phyloP scores from a whole-genome alignment of 1,284 basidiomycete species.

The Tylopilus sp. region DNA sequence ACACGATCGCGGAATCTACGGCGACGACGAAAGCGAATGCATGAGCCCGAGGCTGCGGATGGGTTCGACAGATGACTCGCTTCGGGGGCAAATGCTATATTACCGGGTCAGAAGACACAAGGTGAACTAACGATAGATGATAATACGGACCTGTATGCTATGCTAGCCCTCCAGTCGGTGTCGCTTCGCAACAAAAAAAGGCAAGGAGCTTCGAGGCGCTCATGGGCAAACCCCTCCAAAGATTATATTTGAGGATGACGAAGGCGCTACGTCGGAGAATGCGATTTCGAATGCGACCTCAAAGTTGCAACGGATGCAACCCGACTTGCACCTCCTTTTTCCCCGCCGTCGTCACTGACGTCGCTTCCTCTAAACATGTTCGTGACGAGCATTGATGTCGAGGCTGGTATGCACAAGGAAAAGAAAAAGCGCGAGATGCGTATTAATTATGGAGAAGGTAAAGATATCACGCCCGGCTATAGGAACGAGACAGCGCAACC shows the following conservation, averaged over 20 bases:
- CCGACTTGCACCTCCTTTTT: no score
- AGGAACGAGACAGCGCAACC: neutral
- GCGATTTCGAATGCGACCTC: neutral
- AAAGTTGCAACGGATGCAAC: no score
- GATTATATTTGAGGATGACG: slow-evolving; percentile 64
- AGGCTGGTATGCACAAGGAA: slow-evolving; percentile 26
- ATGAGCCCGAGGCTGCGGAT: slow-evolving; percentile 39
- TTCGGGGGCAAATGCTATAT: slow-evolving; percentile 50
- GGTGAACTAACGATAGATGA: slow-evolving; percentile 25
- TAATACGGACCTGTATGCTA: neutral
- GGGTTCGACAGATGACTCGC: slow-evolving; percentile 15
- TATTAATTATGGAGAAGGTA: slow-evolving; percentile 8
- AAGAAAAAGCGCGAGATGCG: slow-evolving; percentile 26
- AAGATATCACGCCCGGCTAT: slow-evolving; percentile 15
- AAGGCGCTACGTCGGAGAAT: neutral
- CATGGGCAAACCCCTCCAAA: slow-evolving; percentile 61
- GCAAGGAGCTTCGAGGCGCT: slow-evolving; percentile 71
- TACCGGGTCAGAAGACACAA: neutral
- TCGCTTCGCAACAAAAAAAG: slow-evolving; percentile 81
- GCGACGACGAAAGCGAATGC: slow-evolving; percentile 61
- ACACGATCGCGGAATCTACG: slow-evolving; percentile 76
- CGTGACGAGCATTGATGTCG: slow-evolving; percentile 48
- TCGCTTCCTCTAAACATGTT: slow-evolving; percentile 43
- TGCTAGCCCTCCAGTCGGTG: slow-evolving; percentile 40
- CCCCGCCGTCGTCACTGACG: slow-evolving; percentile 61